Percentiles rank a stretch among this genome's conserved stretches.
Conservation (phyloP, 1,139 yeast genomes). For the Wickerhamiella infanticola region DNA sequence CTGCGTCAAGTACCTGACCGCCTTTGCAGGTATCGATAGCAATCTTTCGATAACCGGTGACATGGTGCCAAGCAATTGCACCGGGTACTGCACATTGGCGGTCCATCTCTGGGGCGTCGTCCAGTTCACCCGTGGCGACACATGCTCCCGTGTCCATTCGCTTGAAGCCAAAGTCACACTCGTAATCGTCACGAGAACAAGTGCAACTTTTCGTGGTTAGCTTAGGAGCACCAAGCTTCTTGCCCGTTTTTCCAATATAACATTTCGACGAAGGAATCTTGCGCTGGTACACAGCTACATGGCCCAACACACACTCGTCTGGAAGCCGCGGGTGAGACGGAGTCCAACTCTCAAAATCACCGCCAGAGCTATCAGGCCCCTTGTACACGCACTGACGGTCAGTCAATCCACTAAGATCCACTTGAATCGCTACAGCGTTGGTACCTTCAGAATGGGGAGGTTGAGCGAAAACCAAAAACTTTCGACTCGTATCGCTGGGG, state of each 20-base stretch:
- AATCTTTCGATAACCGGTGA: conserved; percentile 67
- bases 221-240: conserved; percentile 50
- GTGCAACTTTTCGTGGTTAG: conserved; percentile 51
- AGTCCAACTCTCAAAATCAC: conserved; percentile 74
- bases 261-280: conserved; percentile 56
- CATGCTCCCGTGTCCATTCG: conserved; percentile 66
- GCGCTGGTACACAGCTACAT: conserved; percentile 60
- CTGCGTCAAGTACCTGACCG: conserved; percentile 51
- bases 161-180: conserved; percentile 78
- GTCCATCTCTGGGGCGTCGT: conserved; percentile 48
- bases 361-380: conserved; percentile 38
- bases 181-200: conserved; percentile 79
- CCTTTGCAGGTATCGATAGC: conserved; percentile 64
- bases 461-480: conserved; percentile 42
- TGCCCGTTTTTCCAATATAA: conserved; percentile 49
- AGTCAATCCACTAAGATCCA: conserved; percentile 60
- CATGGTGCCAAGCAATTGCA: conserved; percentile 52
- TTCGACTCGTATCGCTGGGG: conserved; percentile 75
- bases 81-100: conserved; percentile 46
- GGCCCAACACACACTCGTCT: conserved; percentile 76
- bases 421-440: conserved; percentile 31
- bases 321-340: conserved; percentile 48
- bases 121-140: conserved; percentile 50
- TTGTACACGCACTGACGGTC: conserved; percentile 54
- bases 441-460: conserved; percentile 29